Base-by-base conservation (phyloP, 2,329 filamentous ascomycete species). In the Pseudopithomyces chartarum region DNA sequence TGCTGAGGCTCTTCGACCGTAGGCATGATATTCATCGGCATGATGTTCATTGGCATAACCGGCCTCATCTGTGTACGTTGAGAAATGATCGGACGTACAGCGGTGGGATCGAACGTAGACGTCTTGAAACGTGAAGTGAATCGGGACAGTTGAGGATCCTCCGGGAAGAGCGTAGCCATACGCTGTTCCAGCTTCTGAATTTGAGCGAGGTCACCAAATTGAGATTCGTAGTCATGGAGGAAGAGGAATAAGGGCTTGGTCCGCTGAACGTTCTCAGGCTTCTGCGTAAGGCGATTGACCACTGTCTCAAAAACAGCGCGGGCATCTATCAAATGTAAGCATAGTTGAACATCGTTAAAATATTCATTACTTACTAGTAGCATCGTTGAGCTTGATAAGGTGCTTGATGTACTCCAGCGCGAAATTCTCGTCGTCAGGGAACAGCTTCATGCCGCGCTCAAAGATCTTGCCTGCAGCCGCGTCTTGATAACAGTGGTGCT, bases 321-420 rank as follows among this genome's bases (percentile, higher is more conserved):
- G 33, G 95, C 95, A 82, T 99, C 92, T 93, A 22, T 65, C 33
- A 33, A 19, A 19, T 26, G 46, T 67, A 55, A 71, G 56, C 56
- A 49, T 33, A 10, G 11, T 12, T 13, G 33, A 11, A 19, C 20
- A 6, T 11, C 48, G 15, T 66, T 55, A 66, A 45, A 17, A 19
- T 36, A 40, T 54, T 6, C 5, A 22, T 26, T 53, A 83, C 90
- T 83, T 84, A 96, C 91, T 97, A 32, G 92, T 97, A 46, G 92
- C 89, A 76, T 99, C 95, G 66, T 96, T 94, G 72, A 91, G 92
- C 12, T 90, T 89, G 67, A 98, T 90, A 57, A 99, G 81, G 76
- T 97, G 95, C 79, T 97, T 97, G 67, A 99, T 83, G 75, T 99
- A 98, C 76, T 98, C 93, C 50, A 99, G 84, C 61, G 96, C 92